Evolutionary conservation across 176 grass and related monocot genomes (phyloP).

Genomic region (Ensete ventricosum): DNA sequence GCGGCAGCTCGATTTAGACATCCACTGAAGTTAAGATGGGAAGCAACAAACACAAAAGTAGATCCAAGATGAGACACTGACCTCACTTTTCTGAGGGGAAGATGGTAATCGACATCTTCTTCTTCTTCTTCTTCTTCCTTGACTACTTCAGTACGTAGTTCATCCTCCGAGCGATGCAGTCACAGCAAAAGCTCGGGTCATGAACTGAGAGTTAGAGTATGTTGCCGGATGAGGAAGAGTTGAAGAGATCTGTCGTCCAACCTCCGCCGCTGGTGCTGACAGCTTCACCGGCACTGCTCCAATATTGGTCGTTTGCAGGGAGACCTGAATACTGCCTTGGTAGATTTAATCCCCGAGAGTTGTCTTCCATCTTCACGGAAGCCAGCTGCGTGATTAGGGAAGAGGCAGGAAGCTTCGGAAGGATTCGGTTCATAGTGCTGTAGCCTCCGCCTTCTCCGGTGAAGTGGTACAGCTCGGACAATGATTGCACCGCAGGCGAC

Average conservation of each 20-base stretch:
- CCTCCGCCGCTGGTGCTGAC: constrained; percentile 24
- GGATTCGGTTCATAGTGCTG: constrained; percentile 22
- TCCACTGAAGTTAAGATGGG: no score
- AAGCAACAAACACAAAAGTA: background rate
- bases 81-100: background rate
- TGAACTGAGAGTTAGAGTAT: background rate
- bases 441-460: constrained; percentile 31
- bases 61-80: background rate
- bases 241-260: constrained; percentile 76
- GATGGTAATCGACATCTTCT: background rate
- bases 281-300: background rate
- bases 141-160: background rate
- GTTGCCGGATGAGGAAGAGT: constrained; percentile 26
- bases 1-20: no score
- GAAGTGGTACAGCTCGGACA: constrained; percentile 41
- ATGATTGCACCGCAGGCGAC: constrained; percentile 26
- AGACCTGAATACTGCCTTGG: background rate
- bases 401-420: constrained; percentile 53
- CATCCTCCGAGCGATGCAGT: background rate
- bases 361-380: constrained; percentile 16
- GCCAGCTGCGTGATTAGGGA: background rate
- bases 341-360: background rate
- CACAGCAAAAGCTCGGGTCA: background rate
- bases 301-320: background rate
- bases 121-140: background rate